Percentiles rank a stretch among this genome's conserved stretches.
Evolutionary conservation across 768 basidiomycete genomes (phyloP).

Genomic region (Cystofilobasidium bisporidii): DNA sequence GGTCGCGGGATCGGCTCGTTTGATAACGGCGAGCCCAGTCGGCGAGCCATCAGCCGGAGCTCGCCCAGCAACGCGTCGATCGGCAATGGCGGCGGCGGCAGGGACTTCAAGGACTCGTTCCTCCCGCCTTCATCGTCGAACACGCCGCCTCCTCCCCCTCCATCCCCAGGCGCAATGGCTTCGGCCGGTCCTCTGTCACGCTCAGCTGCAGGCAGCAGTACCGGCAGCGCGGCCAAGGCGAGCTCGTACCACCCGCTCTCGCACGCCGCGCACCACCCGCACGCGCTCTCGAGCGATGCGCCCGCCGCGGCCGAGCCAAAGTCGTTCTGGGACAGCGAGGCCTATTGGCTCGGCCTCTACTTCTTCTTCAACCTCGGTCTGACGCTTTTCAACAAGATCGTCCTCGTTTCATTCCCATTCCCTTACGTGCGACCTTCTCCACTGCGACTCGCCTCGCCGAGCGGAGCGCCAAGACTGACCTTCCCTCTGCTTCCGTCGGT

Average conservation of each 20-base stretch:
- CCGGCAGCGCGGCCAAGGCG: no score
- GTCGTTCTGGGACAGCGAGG: slow-evolving; percentile 34
- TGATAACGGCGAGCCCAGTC: neutral
- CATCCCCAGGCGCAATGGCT: no score
- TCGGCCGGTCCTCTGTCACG: no score
- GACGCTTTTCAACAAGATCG: slow-evolving; percentile 89
- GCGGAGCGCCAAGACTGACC: neutral
- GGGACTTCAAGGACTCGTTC: no score
- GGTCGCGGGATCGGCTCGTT: neutral
- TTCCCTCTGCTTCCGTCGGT: neutral
- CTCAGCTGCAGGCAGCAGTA: no score
- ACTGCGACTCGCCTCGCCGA: neutral
- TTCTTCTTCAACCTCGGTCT: slow-evolving; percentile 83
- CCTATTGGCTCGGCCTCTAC: slow-evolving; percentile 66
- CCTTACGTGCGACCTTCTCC: slow-evolving; percentile 52
- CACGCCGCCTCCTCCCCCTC: no score
- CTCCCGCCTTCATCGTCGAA: no score
- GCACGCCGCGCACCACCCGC: neutral
- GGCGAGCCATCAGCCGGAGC: neutral
- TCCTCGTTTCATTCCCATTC: slow-evolving; percentile 85
- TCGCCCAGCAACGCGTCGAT: neutral
- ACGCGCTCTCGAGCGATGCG: neutral
- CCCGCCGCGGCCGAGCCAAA: neutral
- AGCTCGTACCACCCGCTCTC: neutral
- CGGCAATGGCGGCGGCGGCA: neutral